Conservation (phyloP, 129 eudicot genomes). For the Helianthus tuberosus region DNA sequence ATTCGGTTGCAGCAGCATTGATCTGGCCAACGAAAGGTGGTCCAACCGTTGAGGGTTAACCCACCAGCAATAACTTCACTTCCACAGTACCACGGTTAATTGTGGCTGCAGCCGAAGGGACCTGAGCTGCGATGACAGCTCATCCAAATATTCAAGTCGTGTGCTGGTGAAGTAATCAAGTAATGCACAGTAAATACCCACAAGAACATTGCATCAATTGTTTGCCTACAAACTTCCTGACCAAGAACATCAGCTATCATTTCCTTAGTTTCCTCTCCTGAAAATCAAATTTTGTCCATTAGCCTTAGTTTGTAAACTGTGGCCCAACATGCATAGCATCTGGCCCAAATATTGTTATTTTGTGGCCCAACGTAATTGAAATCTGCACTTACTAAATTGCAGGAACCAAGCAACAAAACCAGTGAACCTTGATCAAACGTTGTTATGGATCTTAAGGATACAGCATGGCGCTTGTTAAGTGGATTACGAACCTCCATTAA, state of each 20-base stretch:
- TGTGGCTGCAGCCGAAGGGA: constrained; percentile 91
- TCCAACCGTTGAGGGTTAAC: constrained; percentile 78
- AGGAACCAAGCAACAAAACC: background rate
- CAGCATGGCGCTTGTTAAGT: background rate
- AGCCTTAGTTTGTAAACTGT: background rate
- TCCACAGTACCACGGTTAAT: constrained; percentile 80
- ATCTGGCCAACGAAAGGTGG: constrained; percentile 81
- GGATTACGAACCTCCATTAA: background rate
- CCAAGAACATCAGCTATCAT: constrained; percentile 77
- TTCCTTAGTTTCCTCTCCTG: constrained; percentile 86
- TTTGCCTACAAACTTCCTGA: too few relatives aligned
- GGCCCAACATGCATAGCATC: background rate
- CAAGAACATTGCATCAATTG: too few relatives aligned
- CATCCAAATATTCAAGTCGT: constrained; percentile 39
- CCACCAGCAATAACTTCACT: constrained; percentile 80
- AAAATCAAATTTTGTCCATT: constrained; percentile 3
- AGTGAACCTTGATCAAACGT: background rate
- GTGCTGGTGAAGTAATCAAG: too few relatives aligned
- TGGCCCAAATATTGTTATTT: background rate
- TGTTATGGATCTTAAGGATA: background rate
- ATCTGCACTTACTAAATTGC: background rate
- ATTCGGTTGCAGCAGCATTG: constrained; percentile 71
- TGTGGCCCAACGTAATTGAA: background rate
- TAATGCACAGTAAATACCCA: too few relatives aligned
- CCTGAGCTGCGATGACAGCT: constrained; percentile 80